Evolutionary conservation across 345 rosid species (phyloP).

Genomic region (Isatis tinctoria): DNA sequence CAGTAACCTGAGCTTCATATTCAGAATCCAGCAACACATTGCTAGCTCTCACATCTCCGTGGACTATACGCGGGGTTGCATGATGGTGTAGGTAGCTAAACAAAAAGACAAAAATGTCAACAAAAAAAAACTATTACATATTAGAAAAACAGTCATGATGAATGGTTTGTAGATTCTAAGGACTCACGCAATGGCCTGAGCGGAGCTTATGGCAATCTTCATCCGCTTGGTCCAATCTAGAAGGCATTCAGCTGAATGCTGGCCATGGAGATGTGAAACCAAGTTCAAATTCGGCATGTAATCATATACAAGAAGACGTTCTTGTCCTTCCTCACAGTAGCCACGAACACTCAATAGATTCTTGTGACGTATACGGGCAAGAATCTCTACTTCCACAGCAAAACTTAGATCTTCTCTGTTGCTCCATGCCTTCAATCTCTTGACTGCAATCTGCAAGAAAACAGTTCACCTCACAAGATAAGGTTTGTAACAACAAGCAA

Average conservation of each 20-base stretch:
- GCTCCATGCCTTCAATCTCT: slow-evolving; percentile 97
- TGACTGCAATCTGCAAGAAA: slow-evolving; percentile 76
- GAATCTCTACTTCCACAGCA: slow-evolving; percentile 84
- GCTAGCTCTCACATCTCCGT: slow-evolving; percentile 59
- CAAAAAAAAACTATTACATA: not conserved
- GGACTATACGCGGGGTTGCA: slow-evolving; percentile 69
- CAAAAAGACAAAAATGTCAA: not conserved
- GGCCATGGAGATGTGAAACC: slow-evolving; percentile 96
- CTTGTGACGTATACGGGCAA: slow-evolving; percentile 89
- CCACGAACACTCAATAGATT: slow-evolving; percentile 88
- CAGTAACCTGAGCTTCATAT: slow-evolving; percentile 72
- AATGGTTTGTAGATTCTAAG: slow-evolving; percentile 5
- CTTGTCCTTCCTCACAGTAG: slow-evolving; percentile 98
- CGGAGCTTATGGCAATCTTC: slow-evolving; percentile 78
- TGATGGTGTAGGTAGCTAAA: slow-evolving; percentile 88
- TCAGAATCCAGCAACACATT: slow-evolving; percentile 64
- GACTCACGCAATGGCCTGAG: slow-evolving; percentile 85
- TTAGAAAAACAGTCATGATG: not conserved
- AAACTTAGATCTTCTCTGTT: slow-evolving; percentile 82
- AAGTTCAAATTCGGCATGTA: slow-evolving; percentile 93
- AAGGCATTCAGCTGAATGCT: slow-evolving; percentile 80
- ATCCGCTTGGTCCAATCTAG: slow-evolving; percentile 77
- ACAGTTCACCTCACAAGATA: not conserved
- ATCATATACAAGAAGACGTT: slow-evolving; percentile 87
- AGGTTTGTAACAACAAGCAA: not conserved